Evolutionary conservation across 495 filamentous ascomycete genomes (phyloP), one percentile per base, ranked within the genome.

Genomic region (Xylaria castorea): DNA sequence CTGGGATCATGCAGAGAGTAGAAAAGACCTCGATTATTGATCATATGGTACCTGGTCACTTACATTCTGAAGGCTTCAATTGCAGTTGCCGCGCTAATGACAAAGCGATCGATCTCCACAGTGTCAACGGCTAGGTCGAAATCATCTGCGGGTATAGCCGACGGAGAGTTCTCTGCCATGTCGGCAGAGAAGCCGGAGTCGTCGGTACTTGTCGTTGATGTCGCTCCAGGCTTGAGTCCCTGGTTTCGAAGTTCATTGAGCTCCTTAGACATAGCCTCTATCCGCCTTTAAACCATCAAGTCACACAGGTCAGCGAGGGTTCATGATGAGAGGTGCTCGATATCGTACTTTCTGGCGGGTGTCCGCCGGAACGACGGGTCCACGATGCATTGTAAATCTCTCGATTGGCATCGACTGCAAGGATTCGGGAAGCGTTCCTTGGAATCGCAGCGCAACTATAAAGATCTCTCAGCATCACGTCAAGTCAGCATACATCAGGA

Each of bases 201-300:
- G 51, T 78, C 77, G 16, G 73, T 71, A 38, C 73, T 78, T 16
- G 75, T 73, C 16, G 76, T 74, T 16, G 75, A 77, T 32, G 70
- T 67, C 11, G 71, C 71, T 32, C 72, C 71, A 14, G 61, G 62
- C 71, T 61, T 70, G 66, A 58, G 72, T 62, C 27, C 65, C 44
- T 76, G 78, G 25, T 73, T 75, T n/a, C 78, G 74, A 46, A 80
- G 78, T 61, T 80, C 78, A 64, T 74, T 75, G 12, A 80, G 58
- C 58, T 80, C 78, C 62, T 73, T 80, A 8, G 78, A 80, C 78
- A 80, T 80, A 11, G 78, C 78, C 61, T 80, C 78, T 36, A 80
- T 68, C 25, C 78, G 72, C 55, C 78, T 80, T 51, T 57, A 61
- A 14, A 7, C 20, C 46, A 11, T 8, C 50, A 30, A 63, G 57